phyloP scores from a whole-genome alignment of 164 flowering plant species.

The Umbilicus rupestris region DNA sequence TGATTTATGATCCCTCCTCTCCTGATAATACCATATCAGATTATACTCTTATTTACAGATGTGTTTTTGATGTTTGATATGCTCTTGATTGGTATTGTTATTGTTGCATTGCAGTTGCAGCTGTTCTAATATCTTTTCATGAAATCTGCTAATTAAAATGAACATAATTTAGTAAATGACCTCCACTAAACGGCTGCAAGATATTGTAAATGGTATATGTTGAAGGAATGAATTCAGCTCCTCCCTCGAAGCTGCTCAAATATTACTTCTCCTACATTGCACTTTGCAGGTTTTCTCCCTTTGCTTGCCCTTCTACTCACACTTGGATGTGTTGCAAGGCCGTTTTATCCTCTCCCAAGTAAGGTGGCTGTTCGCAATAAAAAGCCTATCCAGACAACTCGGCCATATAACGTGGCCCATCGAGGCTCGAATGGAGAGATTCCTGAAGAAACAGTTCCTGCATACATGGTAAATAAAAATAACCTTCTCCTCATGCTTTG shows the following conservation, averaged over 20 bases:
- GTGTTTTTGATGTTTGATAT: no score
- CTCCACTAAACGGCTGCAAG: no score
- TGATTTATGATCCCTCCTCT: no score
- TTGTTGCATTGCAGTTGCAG: no score
- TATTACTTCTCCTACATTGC: not conserved
- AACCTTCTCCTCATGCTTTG: not conserved
- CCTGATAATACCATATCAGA: no score
- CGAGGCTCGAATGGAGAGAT: constrained; percentile 74
- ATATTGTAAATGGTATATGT: not conserved
- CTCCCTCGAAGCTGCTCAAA: not conserved
- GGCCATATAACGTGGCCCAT: constrained; percentile 63
- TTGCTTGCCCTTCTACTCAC: constrained; percentile 30
- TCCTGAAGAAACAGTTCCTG: constrained; percentile 67
- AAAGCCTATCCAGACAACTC: constrained; percentile 53
- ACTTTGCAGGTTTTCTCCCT: constrained; percentile 36
- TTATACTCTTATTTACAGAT: no score
- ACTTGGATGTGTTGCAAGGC: constrained; percentile 35
- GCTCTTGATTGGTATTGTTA: no score
- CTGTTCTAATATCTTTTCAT: no score
- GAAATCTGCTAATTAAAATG: no score
- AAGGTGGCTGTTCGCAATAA: constrained; percentile 22
- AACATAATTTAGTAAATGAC: no score
- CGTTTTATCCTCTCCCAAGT: constrained; percentile 55
- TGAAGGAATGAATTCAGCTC: not conserved
- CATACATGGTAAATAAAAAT: constrained; percentile 38